Conservation (phyloP, 2,329 filamentous ascomycete species). For the Neodidymelliopsis sp. region DNA sequence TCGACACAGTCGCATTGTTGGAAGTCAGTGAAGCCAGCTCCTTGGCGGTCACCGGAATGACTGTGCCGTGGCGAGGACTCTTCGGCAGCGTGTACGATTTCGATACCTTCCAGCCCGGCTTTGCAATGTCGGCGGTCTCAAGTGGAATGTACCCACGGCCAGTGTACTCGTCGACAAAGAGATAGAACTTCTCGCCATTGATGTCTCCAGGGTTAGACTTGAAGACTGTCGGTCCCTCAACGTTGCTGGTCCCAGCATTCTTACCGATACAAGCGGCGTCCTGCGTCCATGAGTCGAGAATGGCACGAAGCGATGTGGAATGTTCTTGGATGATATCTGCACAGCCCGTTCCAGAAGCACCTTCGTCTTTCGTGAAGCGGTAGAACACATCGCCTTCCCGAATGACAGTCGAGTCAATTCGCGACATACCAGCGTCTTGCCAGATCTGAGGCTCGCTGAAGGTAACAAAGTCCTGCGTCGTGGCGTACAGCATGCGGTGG, state of each 20-base stretch:
- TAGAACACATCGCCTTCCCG: slow-evolving; percentile 55
- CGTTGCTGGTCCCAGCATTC: slow-evolving; percentile 57
- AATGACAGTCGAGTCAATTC: slow-evolving; percentile 63
- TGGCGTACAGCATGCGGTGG: slow-evolving; percentile 62
- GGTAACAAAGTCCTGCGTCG: slow-evolving; percentile 60
- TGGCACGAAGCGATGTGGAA: slow-evolving; percentile 53
- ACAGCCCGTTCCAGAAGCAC: slow-evolving; percentile 58
- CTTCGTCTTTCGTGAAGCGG: slow-evolving; percentile 65
- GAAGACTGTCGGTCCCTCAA: slow-evolving; percentile 63
- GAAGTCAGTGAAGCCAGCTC: slow-evolving; percentile 51
- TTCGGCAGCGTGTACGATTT: slow-evolving; percentile 56
- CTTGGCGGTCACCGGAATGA: slow-evolving; percentile 59
- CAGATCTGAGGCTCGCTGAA: slow-evolving; percentile 59
- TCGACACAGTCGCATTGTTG: not conserved
- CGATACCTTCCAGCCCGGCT: slow-evolving; percentile 59
- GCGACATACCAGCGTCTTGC: slow-evolving; percentile 61
- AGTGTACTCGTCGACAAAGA: slow-evolving; percentile 64
- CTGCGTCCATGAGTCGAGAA: slow-evolving; percentile 54
- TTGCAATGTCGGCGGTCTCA: slow-evolving; percentile 59
- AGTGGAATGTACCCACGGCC: slow-evolving; percentile 63
- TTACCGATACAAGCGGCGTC: slow-evolving; percentile 60
- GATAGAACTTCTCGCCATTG: slow-evolving; percentile 62
- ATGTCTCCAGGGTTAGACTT: slow-evolving; percentile 59
- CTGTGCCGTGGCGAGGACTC: slow-evolving; percentile 63
- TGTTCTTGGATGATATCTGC: slow-evolving; percentile 63